Evolutionary conservation across 306 rosid species (phyloP).

Genomic region (Mimosa bimucronata): DNA sequence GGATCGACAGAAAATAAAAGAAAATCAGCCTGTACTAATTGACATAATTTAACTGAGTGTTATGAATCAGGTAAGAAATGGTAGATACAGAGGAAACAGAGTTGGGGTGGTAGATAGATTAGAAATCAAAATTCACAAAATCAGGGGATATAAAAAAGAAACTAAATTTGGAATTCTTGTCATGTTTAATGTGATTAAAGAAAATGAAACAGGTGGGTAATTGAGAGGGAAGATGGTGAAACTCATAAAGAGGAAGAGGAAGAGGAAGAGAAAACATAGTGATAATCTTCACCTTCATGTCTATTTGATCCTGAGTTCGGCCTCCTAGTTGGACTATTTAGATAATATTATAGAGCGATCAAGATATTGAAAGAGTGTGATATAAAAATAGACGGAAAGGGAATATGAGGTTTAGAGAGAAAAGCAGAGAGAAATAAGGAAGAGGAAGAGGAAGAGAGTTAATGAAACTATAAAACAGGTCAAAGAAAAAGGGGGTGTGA

Average conservation of each 20-base stretch:
- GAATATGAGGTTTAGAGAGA: neutral
- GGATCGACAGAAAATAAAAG: neutral
- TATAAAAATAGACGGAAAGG: neutral
- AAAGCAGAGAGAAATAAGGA: conserved; percentile 25
- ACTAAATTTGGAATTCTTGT: neutral
- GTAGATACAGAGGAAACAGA: conserved; percentile 14
- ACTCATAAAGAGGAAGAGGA: neutral
- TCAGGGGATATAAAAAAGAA: neutral
- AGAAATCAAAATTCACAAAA: conserved; percentile 12
- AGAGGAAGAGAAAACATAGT: conserved; percentile 2
- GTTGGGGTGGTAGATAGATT: neutral
- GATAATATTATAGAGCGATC: neutral
- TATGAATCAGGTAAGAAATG: conserved; percentile 22
- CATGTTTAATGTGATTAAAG: neutral
- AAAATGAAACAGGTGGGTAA: neutral
- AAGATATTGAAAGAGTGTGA: neutral
- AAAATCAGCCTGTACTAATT: neutral
- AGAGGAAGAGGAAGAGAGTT: conserved; percentile 25
- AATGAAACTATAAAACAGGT: conserved; percentile 23
- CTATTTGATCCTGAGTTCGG: conserved; percentile 22
- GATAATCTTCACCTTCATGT: conserved; percentile 60
- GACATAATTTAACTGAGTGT: neutral
- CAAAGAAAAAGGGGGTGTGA: conserved; percentile 6
- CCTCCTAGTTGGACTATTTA: conserved; percentile 13
- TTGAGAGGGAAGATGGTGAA: neutral